These are phyloP conservation scores for Allium cepa DNA, from an alignment of 106 monocot species.

Conservation along the genomic window DNA sequence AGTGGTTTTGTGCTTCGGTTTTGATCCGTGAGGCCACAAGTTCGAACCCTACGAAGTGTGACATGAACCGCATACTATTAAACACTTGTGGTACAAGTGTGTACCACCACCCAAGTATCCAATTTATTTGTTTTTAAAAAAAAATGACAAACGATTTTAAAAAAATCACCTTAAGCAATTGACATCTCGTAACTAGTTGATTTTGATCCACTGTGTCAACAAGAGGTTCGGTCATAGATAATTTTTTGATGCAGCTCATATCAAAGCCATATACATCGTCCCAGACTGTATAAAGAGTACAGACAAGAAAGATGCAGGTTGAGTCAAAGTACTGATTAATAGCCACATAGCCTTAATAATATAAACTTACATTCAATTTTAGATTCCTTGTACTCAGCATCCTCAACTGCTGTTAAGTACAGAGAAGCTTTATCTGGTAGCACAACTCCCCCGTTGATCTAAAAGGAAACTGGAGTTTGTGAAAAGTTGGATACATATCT, in stretches of 20 bases:
- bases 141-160: neutral
- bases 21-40: too few species aligned
- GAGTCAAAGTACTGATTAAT: neutral
- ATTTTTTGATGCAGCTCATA: slow-evolving; percentile 96
- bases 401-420: slow-evolving; percentile 89
- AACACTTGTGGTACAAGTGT: neutral
- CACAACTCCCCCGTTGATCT: slow-evolving; percentile 65
- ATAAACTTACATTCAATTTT: slow-evolving; percentile 71
- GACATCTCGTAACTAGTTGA: slow-evolving; percentile 82
- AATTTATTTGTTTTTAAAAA: neutral
- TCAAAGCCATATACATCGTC: slow-evolving; percentile 90
- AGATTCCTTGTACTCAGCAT: slow-evolving; percentile 91
- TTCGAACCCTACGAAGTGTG: too few species aligned
- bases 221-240: slow-evolving; percentile 84
- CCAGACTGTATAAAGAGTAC: slow-evolving; percentile 58
- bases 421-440: slow-evolving; percentile 88
- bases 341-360: neutral
- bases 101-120: neutral
- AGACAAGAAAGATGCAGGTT: neutral
- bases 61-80: too few species aligned
- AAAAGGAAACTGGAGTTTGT: neutral
- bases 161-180: slow-evolving; percentile 60
- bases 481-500: too few species aligned
- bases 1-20: too few species aligned
- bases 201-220: slow-evolving; percentile 87